Conservation (phyloP, 2,329 filamentous ascomycete species). For the Claviceps maximensis region DNA sequence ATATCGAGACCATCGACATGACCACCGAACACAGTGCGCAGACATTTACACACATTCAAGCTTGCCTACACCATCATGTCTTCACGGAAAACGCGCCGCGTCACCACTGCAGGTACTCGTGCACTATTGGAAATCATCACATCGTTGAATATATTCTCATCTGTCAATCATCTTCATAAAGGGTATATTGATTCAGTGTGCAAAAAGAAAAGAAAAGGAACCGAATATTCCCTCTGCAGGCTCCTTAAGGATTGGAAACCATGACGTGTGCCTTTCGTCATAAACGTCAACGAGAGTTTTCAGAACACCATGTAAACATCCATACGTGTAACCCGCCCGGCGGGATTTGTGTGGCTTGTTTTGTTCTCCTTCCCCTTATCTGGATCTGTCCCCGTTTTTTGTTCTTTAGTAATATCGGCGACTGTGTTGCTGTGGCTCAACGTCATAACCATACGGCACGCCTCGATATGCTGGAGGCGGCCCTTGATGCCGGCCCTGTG, state of each 20-base stretch:
- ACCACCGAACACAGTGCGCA: no score
- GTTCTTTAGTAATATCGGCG: constrained; percentile 5
- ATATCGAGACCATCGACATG: no score
- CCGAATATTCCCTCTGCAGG: background rate
- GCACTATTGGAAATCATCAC: no score
- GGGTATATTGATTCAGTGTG: constrained; percentile 1
- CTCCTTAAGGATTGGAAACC: background rate
- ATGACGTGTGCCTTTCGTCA: background rate
- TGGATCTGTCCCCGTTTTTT: no score
- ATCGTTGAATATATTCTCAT: background rate
- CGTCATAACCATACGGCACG: constrained; percentile 23
- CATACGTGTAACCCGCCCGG: background rate
- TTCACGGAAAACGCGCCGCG: no score
- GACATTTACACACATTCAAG: no score
- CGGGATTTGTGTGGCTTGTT: background rate
- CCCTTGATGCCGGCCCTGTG: constrained; percentile 10
- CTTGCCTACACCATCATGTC: no score
- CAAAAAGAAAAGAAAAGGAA: background rate
- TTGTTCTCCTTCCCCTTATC: background rate
- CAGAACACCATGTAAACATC: background rate
- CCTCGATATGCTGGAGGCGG: constrained; percentile 12
- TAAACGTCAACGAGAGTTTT: background rate
- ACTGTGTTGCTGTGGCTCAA: constrained; percentile 17
- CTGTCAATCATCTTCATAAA: background rate
- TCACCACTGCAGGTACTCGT: no score